Conservation (phyloP, 192 early-diverging fungal species). For the Linnemannia hyalina region DNA sequence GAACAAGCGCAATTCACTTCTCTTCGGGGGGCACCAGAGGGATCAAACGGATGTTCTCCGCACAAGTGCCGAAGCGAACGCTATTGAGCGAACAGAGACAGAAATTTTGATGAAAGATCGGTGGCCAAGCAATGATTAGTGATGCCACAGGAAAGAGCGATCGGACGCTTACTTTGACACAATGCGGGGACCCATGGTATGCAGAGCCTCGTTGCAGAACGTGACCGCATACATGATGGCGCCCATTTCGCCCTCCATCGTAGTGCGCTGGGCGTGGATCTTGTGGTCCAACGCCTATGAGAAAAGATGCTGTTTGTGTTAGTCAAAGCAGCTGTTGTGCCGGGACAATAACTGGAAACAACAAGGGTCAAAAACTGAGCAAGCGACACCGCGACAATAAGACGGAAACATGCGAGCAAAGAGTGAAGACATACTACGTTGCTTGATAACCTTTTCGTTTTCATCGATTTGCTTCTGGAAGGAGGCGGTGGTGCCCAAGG, state of each 20-base stretch:
- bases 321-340: not conserved
- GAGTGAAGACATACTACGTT: constrained; percentile 6
- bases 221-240: constrained; percentile 23
- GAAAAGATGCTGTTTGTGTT: not conserved
- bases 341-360: not conserved
- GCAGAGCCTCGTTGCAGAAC: constrained; percentile 3
- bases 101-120: not conserved
- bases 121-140: not conserved
- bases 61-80: constrained; percentile 14
- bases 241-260: constrained; percentile 10
- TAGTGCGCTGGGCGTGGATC: not conserved
- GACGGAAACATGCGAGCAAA: not conserved
- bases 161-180: constrained; percentile 9
- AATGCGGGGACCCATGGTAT: constrained; percentile 7
- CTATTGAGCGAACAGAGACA: not conserved
- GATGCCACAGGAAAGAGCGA: not conserved
- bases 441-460: constrained; percentile 7
- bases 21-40: not conserved
- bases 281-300: constrained; percentile 1
- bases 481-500: not conserved
- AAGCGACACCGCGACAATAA: too few species aligned
- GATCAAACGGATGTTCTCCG: not conserved
- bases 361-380: not conserved
- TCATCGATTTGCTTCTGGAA: constrained; percentile 12
- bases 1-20: not conserved